Conservation (phyloP, 176 grass and related monocot species). For the Musa acuminata region DNA sequence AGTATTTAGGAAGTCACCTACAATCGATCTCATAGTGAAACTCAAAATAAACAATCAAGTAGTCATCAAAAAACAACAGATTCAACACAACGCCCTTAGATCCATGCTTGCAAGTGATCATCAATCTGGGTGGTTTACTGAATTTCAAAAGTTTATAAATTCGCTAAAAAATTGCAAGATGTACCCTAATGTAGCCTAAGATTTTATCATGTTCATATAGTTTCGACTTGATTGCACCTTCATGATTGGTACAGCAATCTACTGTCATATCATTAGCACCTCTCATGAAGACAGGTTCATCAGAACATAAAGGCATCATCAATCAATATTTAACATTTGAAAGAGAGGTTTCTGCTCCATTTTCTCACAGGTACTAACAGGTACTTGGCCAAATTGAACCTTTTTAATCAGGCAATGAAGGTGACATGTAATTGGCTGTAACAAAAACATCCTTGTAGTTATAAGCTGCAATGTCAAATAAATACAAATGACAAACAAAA, state of each 20-base stretch:
- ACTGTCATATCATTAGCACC: neutral
- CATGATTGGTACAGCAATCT: neutral
- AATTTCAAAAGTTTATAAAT: neutral
- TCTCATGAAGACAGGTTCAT: neutral
- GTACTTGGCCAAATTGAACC: neutral
- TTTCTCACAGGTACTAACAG: no score
- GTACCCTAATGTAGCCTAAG: neutral
- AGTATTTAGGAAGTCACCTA: no score
- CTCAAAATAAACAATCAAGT: no score
- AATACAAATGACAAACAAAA: no score
- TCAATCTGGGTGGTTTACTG: neutral
- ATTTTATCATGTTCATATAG: neutral
- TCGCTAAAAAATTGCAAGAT: neutral
- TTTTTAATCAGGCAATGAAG: neutral
- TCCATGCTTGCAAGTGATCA: no score
- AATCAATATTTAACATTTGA: neutral
- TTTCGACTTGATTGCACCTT: neutral
- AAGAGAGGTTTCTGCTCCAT: no score
- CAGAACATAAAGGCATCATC: neutral
- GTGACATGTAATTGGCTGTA: neutral
- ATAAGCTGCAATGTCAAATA: neutral
- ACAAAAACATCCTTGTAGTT: neutral
- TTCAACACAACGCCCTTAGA: no score
- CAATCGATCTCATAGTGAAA: no score
- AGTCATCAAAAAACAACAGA: no score